Base-by-base conservation (phyloP, 1,284 basidiomycete genomes). In the Cutaneotrichosporon curvatum region DNA sequence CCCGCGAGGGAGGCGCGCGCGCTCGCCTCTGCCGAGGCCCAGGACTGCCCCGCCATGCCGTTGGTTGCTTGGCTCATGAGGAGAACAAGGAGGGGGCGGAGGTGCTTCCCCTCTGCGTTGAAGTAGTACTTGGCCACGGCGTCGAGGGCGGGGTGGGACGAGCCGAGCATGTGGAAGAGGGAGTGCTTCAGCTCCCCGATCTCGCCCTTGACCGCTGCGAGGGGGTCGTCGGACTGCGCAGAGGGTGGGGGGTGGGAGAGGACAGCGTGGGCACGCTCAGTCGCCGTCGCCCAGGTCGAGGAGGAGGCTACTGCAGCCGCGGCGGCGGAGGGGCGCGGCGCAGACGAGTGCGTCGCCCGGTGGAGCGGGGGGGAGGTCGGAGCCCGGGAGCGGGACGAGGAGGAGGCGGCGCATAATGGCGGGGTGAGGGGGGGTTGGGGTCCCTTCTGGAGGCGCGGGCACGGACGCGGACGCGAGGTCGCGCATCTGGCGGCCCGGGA, bases 81-180 rank as follows among this genome's bases (percentile, higher is more conserved):
- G 23, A 98, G 79, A 25, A 97, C 87, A 37, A 97, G 78, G 55
- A 94, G 75, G 1, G 94, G 91, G 14, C 94, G 81, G 20, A 97
- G 78, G 64, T 96, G 90, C 67, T 95, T 95, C 4, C 75, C 75
- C 49, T 75, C 73, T 19, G 87, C 85, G 50, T 86, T 76, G 69
- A 97, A 95, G 74, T 96, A 96, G 73, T 91, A 95, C 58, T 89
- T 82, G 4, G 92, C 90, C 52, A 96, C 84, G 47, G 85, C 80
- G 55, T 85, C 83, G 47, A 98, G 81, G 1, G 82, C 81, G 2
- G 90, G 86, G 68, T 97, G 87, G 10, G 87, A 85, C 2, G 86
- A 85, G 22, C 90, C 91, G 11, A 98, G 79, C 34, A 98, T 77
- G 53, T 78, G 75, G 55, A 90, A 77, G 23, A 98, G 77, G 48